Evolutionary conservation across 352 stramenopile genomes (phyloP), one percentile per base, ranked within the genome.

Genomic region (Phytophthora pluvialis): DNA sequence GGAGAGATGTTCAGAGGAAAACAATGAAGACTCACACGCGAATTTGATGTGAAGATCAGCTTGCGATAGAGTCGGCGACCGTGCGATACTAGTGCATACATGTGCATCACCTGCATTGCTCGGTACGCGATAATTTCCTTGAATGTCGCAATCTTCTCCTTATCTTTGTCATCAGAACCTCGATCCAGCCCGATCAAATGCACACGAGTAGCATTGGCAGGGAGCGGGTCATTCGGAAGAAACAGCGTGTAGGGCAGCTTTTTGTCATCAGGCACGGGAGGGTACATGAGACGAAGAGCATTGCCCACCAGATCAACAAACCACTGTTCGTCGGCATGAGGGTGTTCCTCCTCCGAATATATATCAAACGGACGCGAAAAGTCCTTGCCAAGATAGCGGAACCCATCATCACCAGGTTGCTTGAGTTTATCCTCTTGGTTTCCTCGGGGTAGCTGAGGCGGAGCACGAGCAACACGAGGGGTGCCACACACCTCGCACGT

Each of bases 101-200:
- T 87, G 40, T 99, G 96, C 35, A 99, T 90, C 18, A 98, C 85
- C 40, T 98, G 70, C 61, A 91, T 79, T 13, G 73, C 58, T 43
- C 97, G 84, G 56, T 97, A 98, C 5, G 98, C 94, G 13, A 99
- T 79, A 40, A 99, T 91, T 78, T 99, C 97, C 64, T 99, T 99
- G 46, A 99, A 93, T 0, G 96, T 99, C 21, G 77, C 61, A 32
- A 94, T 79, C 43, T 89, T 89, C 29, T 95, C 83, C 15, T 80
- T 83, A 29, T 91, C 83, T 54, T 90, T 91, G 35, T 93, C 86
- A 60, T 89, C 86, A 16, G 75, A 80, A 3, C 86, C 83, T 59
- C 84, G 64, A 31, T 95, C 85, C 9, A 91, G 71, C 0, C 83
- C 88, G 28, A 96, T 68, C 13, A 95, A 56, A 18, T 69, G 70